Base-by-base conservation (phyloP, 805 yeast genomes). In the Scheffersomyces lignosus region DNA sequence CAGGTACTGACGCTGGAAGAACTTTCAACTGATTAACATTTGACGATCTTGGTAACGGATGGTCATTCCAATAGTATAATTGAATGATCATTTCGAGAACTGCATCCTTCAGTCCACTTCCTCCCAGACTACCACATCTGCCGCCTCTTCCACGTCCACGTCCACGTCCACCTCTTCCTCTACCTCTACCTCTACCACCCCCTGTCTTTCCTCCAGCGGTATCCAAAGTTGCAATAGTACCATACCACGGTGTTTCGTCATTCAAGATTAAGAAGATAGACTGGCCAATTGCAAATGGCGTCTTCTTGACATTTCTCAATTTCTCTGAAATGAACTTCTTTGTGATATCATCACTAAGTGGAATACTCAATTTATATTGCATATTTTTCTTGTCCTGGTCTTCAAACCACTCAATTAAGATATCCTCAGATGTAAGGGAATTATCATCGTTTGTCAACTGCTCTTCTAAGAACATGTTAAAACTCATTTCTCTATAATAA, bases 401-500 rank as follows among this genome's bases (percentile, higher is more conserved):
- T 14, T 56, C 62, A 41, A 50, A 67, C 82, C 83, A 80, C 37
- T 73, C 74, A 29, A 81, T 62, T 6, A 66, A 58, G 45, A 79
- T 71, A 35, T 76, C 74, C 0, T 71, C 62, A 0, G 60, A 40
- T 3, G 57, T 53, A 15, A 67, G 51, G 17, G 54, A 44, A 26
- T 71, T 57, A 33, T 77, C 70, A 6, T 70, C 66, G 27, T 55
- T 56, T 13, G 67, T 64, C 26, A 58, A 43, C 36, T 75, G 70
- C 47, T 83, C 86, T 52, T 83, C 90, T 28, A 80, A 62, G 41
- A 78, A 81, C 37, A 83, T 54, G 36, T 80, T 80, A 56, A 74
- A 75, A 37, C 83, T 73, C 65, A 80, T 75, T 44, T 78, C 81
- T 43, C 72, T 62, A 51, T 73, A 75, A 50, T 83, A 83, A 14